Evolutionary conservation across 2,329 filamentous ascomycete species (phyloP), one percentile per base, ranked within the genome.

Genomic region (Teratosphaeria zuluensis): DNA sequence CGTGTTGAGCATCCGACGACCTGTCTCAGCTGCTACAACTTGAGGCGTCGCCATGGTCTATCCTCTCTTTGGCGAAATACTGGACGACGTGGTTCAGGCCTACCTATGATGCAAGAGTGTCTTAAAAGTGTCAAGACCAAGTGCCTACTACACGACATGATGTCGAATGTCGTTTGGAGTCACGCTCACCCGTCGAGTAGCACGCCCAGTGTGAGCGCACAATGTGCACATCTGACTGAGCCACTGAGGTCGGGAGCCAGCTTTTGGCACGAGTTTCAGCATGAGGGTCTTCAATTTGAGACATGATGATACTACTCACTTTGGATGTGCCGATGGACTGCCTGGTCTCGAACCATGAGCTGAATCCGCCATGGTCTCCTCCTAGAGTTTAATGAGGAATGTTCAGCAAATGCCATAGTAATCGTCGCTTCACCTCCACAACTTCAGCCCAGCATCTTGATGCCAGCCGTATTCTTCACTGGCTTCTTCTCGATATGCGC

Each of bases 401-500:
- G n/a, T n/a, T n/a, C n/a, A n/a, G n/a, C n/a, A n/a, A n/a, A n/a
- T n/a, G n/a, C n/a, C n/a, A n/a, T n/a, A 48, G 42, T 19, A 3
- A 48, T 21, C 8, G 9, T 21, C n/a, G 4, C 5, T 8, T n/a
- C 6, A 48, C 8, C 42, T 19, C 42, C 16, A 54, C 30, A 53
- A 24, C 38, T 51, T 67, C 63, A 68, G 32, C 66, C 67, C 35
- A 69, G 58, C 59, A 69, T 53, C 61, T 69, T 69, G 35, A 68
- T 61, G 28, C 65, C 65, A 35, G 61, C 38, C 35, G 62, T 57
- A 42, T 66, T 60, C 61, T 63, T 66, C 14, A 62, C 62, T 2
- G 66, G 60, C 63, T 68, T 68, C 65, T 70, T 70, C 64, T 70
- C 67, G 51, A 70, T 62, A 24, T 65, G 64, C 51, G 67, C 66